Conservation (phyloP, 306 rosid species). For the Acacia acuminata region DNA sequence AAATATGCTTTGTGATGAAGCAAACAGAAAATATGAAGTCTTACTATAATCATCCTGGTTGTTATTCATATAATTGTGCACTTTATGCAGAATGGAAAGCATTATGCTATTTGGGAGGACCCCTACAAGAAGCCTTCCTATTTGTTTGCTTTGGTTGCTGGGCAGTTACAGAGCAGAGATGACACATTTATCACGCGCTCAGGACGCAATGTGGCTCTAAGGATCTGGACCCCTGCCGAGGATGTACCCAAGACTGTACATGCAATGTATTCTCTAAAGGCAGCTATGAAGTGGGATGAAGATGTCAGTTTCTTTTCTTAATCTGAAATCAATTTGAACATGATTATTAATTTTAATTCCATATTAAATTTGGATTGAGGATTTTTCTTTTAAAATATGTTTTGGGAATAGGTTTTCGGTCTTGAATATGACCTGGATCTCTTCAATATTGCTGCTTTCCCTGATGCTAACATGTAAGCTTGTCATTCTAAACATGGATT, state of each 20-base stretch:
- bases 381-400: constrained; percentile 13
- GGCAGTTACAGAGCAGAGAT: constrained; percentile 86
- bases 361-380: constrained; percentile 24
- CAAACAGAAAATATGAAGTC: constrained; percentile 5
- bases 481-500: neutral
- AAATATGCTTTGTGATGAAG: constrained; percentile 7
- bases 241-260: constrained; percentile 90
- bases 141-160: constrained; percentile 99
- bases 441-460: constrained; percentile 96
- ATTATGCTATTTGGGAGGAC: constrained; percentile 94
- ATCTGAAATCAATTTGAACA: constrained; percentile 21
- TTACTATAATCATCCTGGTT: constrained; percentile 31
- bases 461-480: constrained; percentile 93
- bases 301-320: constrained; percentile 65
- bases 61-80: constrained; percentile 19
- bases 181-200: constrained; percentile 73
- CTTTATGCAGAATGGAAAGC: constrained; percentile 76
- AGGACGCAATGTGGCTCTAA: constrained; percentile 78
- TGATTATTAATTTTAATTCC: constrained; percentile 24
- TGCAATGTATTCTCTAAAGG: constrained; percentile 94
- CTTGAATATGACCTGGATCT: constrained; percentile 98
- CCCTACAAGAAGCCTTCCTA: constrained; percentile 98
- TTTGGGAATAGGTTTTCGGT: constrained; percentile 77
- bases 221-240: constrained; percentile 93
- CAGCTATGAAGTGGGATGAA: constrained; percentile 99